Conservation (phyloP, 108 stramenopile genomes). For the Hondaea fermentalgiana region DNA sequence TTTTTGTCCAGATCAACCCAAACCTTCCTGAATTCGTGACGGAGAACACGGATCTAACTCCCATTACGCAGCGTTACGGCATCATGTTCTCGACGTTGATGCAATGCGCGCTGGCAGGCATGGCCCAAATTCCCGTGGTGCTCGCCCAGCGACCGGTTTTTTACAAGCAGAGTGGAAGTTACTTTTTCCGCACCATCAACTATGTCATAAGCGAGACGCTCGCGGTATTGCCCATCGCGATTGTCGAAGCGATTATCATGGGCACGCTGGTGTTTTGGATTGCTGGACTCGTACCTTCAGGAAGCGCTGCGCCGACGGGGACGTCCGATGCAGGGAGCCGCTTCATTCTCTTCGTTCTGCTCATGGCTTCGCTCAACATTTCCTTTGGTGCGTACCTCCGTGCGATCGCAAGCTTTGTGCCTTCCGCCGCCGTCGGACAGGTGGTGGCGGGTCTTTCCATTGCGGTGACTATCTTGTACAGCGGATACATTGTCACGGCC, state of each 20-base stretch:
- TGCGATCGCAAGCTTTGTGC: neutral
- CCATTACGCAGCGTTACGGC: neutral
- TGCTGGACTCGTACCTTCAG: neutral
- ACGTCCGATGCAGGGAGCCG: neutral
- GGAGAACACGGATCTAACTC: neutral
- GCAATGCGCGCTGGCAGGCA: neutral
- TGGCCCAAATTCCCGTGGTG: neutral
- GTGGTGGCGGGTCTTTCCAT: neutral
- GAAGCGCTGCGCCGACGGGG: neutral
- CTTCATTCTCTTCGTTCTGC: neutral
- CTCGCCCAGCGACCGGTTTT: neutral
- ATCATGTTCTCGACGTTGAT: neutral
- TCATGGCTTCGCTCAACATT: neutral
- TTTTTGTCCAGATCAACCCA: neutral
- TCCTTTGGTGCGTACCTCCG: neutral
- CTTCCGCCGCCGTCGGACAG: neutral
- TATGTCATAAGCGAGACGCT: neutral
- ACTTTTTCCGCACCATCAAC: constrained; percentile 44
- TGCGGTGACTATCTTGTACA: neutral
- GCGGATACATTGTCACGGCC: neutral
- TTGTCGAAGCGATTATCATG: constrained; percentile 50
- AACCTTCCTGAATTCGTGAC: neutral
- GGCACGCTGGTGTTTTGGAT: constrained; percentile 59
- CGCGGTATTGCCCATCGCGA: neutral
- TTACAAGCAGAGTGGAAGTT: constrained; percentile 48